Evolutionary conservation across 345 rosid genomes (phyloP), one percentile per base, ranked within the genome.

Genomic region (Eutrema japonicum): DNA sequence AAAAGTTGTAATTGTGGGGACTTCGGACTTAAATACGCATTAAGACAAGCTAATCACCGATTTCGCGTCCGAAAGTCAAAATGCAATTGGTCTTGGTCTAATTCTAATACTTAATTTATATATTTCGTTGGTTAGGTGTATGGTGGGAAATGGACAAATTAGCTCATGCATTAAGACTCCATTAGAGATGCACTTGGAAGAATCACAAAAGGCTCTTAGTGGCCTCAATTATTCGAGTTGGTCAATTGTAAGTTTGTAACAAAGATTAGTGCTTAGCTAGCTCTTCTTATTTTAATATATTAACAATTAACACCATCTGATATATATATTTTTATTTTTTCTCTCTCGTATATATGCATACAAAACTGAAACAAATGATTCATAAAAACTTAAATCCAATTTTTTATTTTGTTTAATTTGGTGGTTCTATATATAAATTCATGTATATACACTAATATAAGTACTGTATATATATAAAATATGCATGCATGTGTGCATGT

Each of bases 101-200:
- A 37, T 52, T 68, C 2, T 60, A 59, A 38, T 3, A 61, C 22
- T 32, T 51, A 33, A 61, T 41, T 46, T 62, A 45, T 52, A 29
- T 70, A 65, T 58, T 42, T 64, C 12, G 22, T 57, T 70, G 70
- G 64, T 76, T 64, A 76, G 76, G 66, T 76, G 71, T 63, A 57
- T 46, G 76, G 80, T 76, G 76, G 77, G 77, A 77, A 71, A 58
- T 71, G 73, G 80, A 77, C 80, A 77, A 77, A 77, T 77, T 71
- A 71, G 80, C 77, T 77, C 72, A 65, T 77, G 77, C 63, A 77
- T 65, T 77, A 77, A 71, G 72, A 77, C 77, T 65, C 58, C 74
- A 75, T 75, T 68, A 75, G 47, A 49, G 53, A 58, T 77, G 62
- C 64, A 49, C 64, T 77, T 77, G 80, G 66, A 56, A 77, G 71